Evolutionary conservation across 1,139 yeast genomes (phyloP).

Genomic region (Yamadazyma atmosphaerica): DNA sequence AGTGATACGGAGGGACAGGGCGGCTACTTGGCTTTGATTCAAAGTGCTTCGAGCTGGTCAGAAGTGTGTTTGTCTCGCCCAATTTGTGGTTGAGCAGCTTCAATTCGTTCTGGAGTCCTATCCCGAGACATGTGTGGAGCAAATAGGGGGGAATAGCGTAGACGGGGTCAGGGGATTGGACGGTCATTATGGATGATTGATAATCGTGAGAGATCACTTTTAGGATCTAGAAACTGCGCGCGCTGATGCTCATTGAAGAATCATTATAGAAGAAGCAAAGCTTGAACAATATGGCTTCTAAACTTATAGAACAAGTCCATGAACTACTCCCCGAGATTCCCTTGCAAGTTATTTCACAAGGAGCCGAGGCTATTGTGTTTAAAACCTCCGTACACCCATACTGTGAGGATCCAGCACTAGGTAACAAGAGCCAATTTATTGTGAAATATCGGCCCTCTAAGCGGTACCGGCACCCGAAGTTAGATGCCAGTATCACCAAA

Average conservation of each 20-base stretch:
- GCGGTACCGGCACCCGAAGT: constrained; percentile 80
- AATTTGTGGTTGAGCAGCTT: constrained; percentile 24
- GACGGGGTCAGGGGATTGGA: constrained; percentile 6
- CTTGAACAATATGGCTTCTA: constrained; percentile 22
- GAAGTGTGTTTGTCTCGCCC: constrained; percentile 23
- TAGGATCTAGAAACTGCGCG: no score
- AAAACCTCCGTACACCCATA: constrained; percentile 70
- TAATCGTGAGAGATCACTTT: no score
- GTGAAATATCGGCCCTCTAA: constrained; percentile 88
- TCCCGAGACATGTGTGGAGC: constrained; percentile 39
- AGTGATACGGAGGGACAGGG: constrained; percentile 16
- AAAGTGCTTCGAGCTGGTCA: constrained; percentile 5
- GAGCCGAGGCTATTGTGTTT: constrained; percentile 93
- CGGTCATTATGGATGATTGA: constrained; percentile 4
- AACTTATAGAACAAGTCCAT: constrained; percentile 41
- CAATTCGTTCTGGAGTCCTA: constrained; percentile 28
- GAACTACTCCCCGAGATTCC: constrained; percentile 48
- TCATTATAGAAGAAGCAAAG: no score
- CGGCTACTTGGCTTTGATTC: constrained; percentile 9
- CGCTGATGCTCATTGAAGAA: no score
- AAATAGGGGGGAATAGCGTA: constrained; percentile 48
- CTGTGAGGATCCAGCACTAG: constrained; percentile 7
- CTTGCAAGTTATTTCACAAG: constrained; percentile 69
- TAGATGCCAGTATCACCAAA: constrained; percentile 75
- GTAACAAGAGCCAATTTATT: constrained; percentile 44